A percentile compares a stretch with the other conserved stretches of the same genome.
These are phyloP conservation scores for Penicillium sp. DNA, from an alignment of 2,329 filamentous ascomycete genomes.

Conservation along the genomic window DNA sequence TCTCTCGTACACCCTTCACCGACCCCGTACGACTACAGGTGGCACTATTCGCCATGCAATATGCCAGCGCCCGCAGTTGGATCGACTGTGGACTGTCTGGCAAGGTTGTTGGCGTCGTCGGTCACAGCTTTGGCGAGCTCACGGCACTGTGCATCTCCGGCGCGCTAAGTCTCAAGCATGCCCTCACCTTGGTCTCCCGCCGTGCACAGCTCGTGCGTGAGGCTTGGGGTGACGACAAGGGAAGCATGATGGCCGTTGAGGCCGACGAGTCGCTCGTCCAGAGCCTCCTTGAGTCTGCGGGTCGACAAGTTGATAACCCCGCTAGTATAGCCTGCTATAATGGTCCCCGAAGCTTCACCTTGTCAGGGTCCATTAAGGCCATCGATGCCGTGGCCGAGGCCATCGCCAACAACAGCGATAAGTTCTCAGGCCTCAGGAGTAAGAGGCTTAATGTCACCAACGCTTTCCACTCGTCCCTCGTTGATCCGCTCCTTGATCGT, in stretches of 20 bases:
- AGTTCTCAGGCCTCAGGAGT: neutral
- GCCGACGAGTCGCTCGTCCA: conserved; percentile 27
- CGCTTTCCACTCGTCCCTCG: conserved; percentile 50
- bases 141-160: conserved; percentile 37
- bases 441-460: conserved; percentile 50
- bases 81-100: conserved; percentile 38
- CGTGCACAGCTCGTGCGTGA: conserved; percentile 33
- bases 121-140: conserved; percentile 43
- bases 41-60: conserved; percentile 24
- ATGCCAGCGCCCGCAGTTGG: conserved; percentile 39
- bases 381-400: conserved; percentile 30
- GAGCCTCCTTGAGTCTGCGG: conserved; percentile 7
- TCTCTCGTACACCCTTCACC: no score
- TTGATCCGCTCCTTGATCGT: conserved; percentile 33
- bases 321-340: conserved; percentile 52
- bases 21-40: no score
- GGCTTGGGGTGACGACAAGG: conserved; percentile 35
- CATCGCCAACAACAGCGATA: neutral
- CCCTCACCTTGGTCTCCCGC: conserved; percentile 26
- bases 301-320: conserved; percentile 8
- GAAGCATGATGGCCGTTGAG: conserved; percentile 38
- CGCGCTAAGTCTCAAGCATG: conserved; percentile 30
- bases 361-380: conserved; percentile 40
- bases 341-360: conserved; percentile 43
- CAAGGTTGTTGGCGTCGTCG: conserved; percentile 29